A percentile compares a stretch with the other conserved stretches of the same genome.
Conservation (phyloP, 139 green algal genomes). For the Chlamydomonas applanata region DNA sequence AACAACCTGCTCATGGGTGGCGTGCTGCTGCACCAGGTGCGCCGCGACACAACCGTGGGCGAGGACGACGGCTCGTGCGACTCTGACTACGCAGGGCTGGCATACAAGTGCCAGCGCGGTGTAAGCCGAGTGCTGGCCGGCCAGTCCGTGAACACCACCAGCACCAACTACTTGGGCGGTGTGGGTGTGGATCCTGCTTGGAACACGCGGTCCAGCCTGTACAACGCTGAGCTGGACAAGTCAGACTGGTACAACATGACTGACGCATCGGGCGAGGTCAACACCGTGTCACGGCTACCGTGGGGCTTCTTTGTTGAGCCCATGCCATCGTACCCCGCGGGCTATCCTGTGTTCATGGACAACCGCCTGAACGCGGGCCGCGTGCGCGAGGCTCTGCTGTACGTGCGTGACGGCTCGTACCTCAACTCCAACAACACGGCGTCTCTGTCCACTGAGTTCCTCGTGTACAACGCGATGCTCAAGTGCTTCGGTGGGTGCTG, state of each 20-base stretch:
- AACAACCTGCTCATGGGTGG: conserved; percentile 15
- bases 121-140: not conserved
- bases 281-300: not conserved
- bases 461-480: too few relatives aligned
- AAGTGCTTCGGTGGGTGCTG: too few relatives aligned
- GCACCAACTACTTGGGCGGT: not conserved
- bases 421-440: not conserved
- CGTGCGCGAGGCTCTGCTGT: not conserved
- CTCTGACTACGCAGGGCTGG: not conserved
- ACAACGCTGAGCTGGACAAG: not conserved
- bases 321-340: conserved; percentile 9
- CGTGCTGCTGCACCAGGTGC: conserved; percentile 17
- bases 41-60: not conserved
- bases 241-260: conserved; percentile 13
- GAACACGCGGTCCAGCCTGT: not conserved
- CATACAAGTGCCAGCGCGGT: not conserved
- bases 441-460: too few relatives aligned
- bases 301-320: conserved; percentile 30
- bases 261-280: conserved; percentile 6
- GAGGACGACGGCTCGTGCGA: not conserved
- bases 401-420: conserved; percentile 2
- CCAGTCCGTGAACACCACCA: not conserved
- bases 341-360: conserved; percentile 33
- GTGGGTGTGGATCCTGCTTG: conserved; percentile 31
- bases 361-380: conserved; percentile 9